Base-by-base conservation (phyloP, 805 yeast species). In the Sugiyamaella mastotermitis region DNA sequence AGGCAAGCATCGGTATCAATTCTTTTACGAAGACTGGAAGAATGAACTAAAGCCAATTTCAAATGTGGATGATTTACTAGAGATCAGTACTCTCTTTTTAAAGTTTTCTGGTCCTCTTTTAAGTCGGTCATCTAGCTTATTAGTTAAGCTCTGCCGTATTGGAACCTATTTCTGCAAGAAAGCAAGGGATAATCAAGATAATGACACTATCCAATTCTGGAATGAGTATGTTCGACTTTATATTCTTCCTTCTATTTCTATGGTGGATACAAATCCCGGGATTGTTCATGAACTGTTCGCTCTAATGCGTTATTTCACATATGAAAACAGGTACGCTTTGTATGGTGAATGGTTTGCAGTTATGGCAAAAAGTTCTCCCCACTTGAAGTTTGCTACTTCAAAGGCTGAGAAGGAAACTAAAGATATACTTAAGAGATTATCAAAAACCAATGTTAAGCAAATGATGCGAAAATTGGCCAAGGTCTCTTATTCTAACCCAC, bases 331-430 rank as follows among this genome's bases (percentile, higher is more conserved):
- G 33, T 88, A 74, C 58, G 76, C 80, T 41, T 57, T 90, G 14
- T 88, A 88, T 55, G 92, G 94, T 26, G 95, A 87, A 49, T 69
- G 85, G 55, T 67, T 72, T 36, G 71, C 69, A 24, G 76, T 71
- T 3, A 57, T 75, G 3, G 66, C 79, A 3, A 81, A 81, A 50
- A 74, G 69, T 41, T 65, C 71, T 39, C 65, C 76, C 0, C 65
- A 65, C 14, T 66, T 83, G 4, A 80, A 77, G 45, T 61, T 78
- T 19, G 76, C 80, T 3, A 73, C 74, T 39, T 72, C 74, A 11
- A 74, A 67, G 41, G 81, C 94, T 0, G 92, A 81, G 53, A 85
- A 83, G 55, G 75, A 80, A 26, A 83, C 95, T 0, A 85, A 80
- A 51, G 80, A 78, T 53, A 69, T 80, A 2, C 62, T 90, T 47